Percentiles rank a stretch among this genome's conserved stretches.
phyloP scores from a whole-genome alignment of 192 early-diverging fungal genomes.

The Coemansia javaensis region DNA sequence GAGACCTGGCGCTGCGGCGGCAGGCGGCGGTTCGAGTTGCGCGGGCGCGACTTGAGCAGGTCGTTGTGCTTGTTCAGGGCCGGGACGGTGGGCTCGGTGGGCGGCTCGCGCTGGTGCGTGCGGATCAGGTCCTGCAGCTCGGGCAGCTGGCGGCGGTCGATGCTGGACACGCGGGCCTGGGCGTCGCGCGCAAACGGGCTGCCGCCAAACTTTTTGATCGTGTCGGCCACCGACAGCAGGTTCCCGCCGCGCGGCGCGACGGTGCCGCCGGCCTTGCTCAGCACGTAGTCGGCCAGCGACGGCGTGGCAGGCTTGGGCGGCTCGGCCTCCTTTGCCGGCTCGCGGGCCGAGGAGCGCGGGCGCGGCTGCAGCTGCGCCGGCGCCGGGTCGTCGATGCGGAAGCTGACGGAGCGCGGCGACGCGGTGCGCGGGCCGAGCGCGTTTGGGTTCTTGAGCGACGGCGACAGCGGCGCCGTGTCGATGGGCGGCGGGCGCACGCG shows the following conservation, averaged over 20 bases:
- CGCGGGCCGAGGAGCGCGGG: not conserved
- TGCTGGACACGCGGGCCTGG: not conserved
- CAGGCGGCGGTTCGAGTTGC: conserved; percentile 31
- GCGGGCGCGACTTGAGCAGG: conserved; percentile 45
- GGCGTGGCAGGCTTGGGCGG: not conserved
- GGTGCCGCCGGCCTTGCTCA: conserved; percentile 23
- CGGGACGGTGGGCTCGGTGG: conserved; percentile 37
- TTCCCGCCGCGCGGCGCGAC: conserved; percentile 3
- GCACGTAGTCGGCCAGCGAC: conserved; percentile 48
- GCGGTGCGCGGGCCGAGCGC: conserved; percentile 23
- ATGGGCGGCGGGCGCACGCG: conserved; percentile 1
- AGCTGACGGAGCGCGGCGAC: conserved; percentile 44
- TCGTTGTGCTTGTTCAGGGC: conserved; percentile 39
- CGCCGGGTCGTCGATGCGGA: conserved; percentile 31
- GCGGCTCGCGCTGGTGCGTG: conserved; percentile 44
- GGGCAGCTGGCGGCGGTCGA: conserved; percentile 21
- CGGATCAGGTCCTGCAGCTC: conserved; percentile 42
- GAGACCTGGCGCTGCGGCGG: too few species aligned
- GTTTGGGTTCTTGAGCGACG: conserved; percentile 30
- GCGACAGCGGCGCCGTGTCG: conserved; percentile 26
- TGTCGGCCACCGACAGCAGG: conserved; percentile 40
- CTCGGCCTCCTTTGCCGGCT: not conserved
- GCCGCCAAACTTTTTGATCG: conserved; percentile 43
- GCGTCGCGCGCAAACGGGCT: not conserved
- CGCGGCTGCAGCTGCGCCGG: not conserved